Conservation (phyloP, 2,329 filamentous ascomycete genomes). For the Uncinocarpus reesii region DNA sequence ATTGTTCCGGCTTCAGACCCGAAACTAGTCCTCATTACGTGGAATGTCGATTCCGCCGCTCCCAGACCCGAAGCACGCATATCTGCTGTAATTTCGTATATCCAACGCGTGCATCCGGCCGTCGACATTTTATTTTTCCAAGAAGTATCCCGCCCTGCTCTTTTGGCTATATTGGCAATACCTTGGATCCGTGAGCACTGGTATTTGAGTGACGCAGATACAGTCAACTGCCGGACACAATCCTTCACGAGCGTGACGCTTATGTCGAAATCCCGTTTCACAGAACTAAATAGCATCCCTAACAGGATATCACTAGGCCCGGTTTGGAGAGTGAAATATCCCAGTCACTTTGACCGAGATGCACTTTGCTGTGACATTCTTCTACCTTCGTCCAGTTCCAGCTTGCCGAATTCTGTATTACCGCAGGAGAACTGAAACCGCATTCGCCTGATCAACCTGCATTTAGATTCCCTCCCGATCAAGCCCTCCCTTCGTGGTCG, state of each 20-base stretch:
- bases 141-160: constrained; percentile 24
- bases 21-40: constrained; percentile 27
- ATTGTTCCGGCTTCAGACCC: too few relatives aligned
- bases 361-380: constrained; percentile 32
- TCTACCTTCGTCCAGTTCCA: constrained; percentile 8
- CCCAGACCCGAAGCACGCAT: constrained; percentile 18
- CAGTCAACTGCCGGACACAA: constrained; percentile 18
- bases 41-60: constrained; percentile 26
- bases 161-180: constrained; percentile 21
- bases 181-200: constrained; percentile 23
- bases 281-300: not conserved
- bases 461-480: constrained; percentile 30
- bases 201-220: constrained; percentile 26
- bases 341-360: constrained; percentile 26
- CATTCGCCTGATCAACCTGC: constrained; percentile 32
- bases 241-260: constrained; percentile 24
- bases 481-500: constrained; percentile 24
- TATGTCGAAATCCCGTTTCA: constrained; percentile 14
- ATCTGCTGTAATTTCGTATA: constrained; percentile 22
- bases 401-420: not conserved
- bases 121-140: constrained; percentile 31
- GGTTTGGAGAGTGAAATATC: constrained; percentile 27
- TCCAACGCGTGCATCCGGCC: constrained; percentile 15
- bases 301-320: constrained; percentile 20
- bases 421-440: constrained; percentile 6